A percentile compares a stretch with the other conserved stretches of the same genome.
These are phyloP conservation scores for Lojkania enalia DNA, from an alignment of 2,329 filamentous ascomycete genomes.

Conservation along the genomic window DNA sequence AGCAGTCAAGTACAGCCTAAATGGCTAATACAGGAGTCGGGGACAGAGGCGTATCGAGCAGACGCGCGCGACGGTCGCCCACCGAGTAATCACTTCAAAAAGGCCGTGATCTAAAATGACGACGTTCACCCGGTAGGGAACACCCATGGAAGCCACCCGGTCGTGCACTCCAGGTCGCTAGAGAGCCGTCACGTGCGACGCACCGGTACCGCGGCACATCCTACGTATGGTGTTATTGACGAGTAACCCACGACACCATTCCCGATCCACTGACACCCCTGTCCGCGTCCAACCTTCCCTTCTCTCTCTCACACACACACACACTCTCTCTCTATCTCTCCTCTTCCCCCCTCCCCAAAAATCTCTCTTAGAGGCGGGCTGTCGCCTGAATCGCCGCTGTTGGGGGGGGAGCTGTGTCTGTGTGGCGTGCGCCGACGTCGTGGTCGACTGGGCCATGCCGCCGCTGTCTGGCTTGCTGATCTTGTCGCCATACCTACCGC, in stretches of 20 bases:
- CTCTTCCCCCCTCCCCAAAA: too few species aligned
- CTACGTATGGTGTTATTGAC: background rate
- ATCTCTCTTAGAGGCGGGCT: background rate
- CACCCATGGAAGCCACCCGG: constrained; percentile 11
- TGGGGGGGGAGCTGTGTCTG: background rate
- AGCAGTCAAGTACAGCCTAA: constrained; percentile 30
- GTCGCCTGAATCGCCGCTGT: background rate
- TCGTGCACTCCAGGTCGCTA: constrained; percentile 5
- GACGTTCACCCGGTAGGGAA: constrained; percentile 12
- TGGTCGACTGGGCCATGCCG: background rate
- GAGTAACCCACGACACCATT: background rate
- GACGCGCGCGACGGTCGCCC: constrained; percentile 6
- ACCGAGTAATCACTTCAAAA: constrained; percentile 2
- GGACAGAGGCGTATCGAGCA: constrained; percentile 8
- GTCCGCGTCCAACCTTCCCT: background rate
- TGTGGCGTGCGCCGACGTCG: background rate
- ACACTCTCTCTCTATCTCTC: too few species aligned
- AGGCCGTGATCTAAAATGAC: constrained; percentile 16
- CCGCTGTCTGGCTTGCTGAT: constrained; percentile 17
- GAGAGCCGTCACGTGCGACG: constrained; percentile 13
- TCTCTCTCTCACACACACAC: background rate
- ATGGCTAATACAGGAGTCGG: constrained; percentile 33
- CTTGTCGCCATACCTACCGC: constrained; percentile 17
- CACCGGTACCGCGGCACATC: background rate
- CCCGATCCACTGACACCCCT: too few species aligned